These are phyloP conservation scores for Bolboschoenus planiculmis DNA, from an alignment of 176 grass and related monocot species.

Conservation along the genomic window DNA sequence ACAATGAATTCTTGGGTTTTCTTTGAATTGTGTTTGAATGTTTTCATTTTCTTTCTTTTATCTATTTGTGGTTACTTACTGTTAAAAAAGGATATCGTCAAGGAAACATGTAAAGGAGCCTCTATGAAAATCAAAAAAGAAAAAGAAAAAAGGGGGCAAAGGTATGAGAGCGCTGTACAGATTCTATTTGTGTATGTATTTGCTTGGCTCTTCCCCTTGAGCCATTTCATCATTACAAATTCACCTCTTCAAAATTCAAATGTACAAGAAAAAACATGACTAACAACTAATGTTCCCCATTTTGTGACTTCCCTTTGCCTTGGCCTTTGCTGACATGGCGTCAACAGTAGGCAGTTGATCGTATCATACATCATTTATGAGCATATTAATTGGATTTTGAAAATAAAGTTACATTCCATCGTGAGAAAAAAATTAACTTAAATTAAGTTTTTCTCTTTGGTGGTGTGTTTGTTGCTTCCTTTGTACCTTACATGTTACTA, in stretches of 20 bases:
- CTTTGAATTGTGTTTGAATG: neutral
- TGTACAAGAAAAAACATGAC: constrained; percentile 18
- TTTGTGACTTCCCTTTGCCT: constrained; percentile 4
- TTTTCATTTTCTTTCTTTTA: neutral
- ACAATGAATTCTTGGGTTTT: neutral
- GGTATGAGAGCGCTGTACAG: constrained; percentile 8
- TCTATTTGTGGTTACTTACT: neutral
- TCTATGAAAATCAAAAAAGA: neutral
- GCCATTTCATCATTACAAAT: constrained; percentile 14
- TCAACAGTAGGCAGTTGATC: constrained; percentile 7
- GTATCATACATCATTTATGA: constrained; percentile 6
- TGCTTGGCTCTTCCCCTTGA: constrained; percentile 12
- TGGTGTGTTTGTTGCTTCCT: neutral
- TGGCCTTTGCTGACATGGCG: constrained; percentile 5
- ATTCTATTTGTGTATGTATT: constrained; percentile 23
- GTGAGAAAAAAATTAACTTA: neutral
- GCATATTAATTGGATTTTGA: constrained; percentile 4
- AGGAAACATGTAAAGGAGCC: neutral
- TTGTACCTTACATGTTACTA: neutral
- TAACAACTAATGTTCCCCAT: constrained; percentile 16
- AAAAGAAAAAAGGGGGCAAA: neutral
- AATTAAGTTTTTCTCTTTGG: constrained; percentile 10
- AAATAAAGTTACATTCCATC: neutral
- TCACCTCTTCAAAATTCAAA: neutral
- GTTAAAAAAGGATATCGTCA: neutral